Base-by-base conservation (phyloP, 2,329 filamentous ascomycete species). In the Amesomyces nigricolor region DNA sequence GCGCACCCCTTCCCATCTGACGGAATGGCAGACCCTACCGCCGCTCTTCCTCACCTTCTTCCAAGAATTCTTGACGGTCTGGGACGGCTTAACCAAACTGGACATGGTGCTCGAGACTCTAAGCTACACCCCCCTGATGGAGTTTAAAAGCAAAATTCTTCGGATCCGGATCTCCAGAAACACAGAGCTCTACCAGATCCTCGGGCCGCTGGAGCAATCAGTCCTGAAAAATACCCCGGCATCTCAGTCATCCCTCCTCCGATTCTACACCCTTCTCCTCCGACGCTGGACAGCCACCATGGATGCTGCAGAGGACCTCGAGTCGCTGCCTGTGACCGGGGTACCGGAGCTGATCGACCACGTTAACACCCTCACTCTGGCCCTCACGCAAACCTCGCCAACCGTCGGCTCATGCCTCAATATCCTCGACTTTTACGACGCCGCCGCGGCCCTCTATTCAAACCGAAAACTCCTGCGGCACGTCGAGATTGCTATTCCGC, bases 401-500 rank as follows among this genome's bases (percentile, higher is more conserved):
- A 66, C 67, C 5, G 60, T 73, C 4, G 63, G 72, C 2, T 75
- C 78, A 2, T 71, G 78, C 38, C 81, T 83, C 6, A 72, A 78
- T 17, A 75, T 91, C 14, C 77, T 88, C 35, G 82, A 85, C 66
- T 91, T 92, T 70, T 89, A 87, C 68, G 81, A 86, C 59, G 73
- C 79, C 51, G 75, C 82, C 5, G 78, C 82, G 4, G 71, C 75
- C 17, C 70, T 87, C 19, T 78, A 84, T 55, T 77, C 78, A 2
- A 72, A 83, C 43, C 71, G 71, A 43, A 63, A 69, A 1, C 69
- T 82, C 9, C 77, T 80, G 47, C 70, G 72, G 9, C 74, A 76
- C 57, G 76, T 89, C 40, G 81, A 83, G 22, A 82, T 92, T 60
- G 78, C 82, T 54, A 79, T 91, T 17, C 89, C 88, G 0, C 78